These are phyloP conservation scores for Papiliotrema fonsecae DNA, from an alignment of 1,284 basidiomycete species.

Conservation along the genomic window DNA sequence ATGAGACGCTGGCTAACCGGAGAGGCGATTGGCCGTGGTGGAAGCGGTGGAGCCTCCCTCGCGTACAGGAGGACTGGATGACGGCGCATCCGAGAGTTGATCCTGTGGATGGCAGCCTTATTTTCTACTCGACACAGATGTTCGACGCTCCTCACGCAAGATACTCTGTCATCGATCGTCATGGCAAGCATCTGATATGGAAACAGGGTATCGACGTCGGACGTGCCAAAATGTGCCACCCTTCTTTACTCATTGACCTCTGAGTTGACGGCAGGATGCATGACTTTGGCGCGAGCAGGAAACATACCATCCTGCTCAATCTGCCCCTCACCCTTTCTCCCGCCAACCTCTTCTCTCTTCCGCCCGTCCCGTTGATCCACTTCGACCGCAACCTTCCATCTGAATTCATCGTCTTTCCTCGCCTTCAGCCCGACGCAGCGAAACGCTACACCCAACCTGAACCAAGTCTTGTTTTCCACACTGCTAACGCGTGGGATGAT, in stretches of 20 bases:
- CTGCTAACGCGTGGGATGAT: conserved; percentile 52
- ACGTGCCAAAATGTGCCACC: conserved; percentile 34
- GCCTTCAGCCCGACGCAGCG: conserved; percentile 37
- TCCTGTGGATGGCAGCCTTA: conserved; percentile 49
- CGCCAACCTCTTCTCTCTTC: conserved; percentile 46
- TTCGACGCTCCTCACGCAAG: conserved; percentile 49
- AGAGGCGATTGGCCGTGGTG: conserved; percentile 24
- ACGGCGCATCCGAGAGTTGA: conserved; percentile 52
- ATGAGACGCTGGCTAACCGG: conserved; percentile 23
- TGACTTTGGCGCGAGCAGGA: conserved; percentile 51
- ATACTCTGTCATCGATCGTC: conserved; percentile 49
- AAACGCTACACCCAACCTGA: conserved; percentile 47
- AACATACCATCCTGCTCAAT: conserved; percentile 51
- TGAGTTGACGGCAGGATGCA: conserved; percentile 49
- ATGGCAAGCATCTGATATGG: conserved; percentile 36
- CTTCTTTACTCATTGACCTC: not conserved
- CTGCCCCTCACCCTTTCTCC: conserved; percentile 52
- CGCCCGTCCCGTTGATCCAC: conserved; percentile 49
- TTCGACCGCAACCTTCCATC: conserved; percentile 47
- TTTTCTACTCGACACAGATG: conserved; percentile 50
- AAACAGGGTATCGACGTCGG: conserved; percentile 37
- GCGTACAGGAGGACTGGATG: conserved; percentile 49
- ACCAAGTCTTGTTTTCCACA: conserved; percentile 52
- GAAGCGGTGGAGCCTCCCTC: conserved; percentile 24
- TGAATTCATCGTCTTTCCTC: conserved; percentile 51